Evolutionary conservation across 1,284 basidiomycete species (phyloP).

Genomic region (Cutaneotrichosporon sp.): DNA sequence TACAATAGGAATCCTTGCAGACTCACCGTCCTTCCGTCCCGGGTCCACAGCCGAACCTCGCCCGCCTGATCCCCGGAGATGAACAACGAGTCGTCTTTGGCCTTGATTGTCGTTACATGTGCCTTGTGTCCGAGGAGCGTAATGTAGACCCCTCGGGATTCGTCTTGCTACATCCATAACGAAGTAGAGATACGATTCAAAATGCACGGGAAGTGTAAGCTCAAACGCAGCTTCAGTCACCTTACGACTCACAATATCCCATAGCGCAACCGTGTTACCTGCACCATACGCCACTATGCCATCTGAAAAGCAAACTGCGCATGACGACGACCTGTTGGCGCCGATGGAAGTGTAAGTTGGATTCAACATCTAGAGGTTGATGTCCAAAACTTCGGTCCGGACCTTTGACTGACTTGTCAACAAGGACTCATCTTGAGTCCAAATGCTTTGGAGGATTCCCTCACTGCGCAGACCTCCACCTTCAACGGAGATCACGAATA

Average conservation of each 20-base stretch:
- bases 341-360: conserved; percentile 69
- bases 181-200: background rate
- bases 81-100: conserved; percentile 52
- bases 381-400: background rate
- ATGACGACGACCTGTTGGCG: conserved; percentile 66
- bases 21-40: conserved; percentile 18
- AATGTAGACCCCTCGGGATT: conserved; percentile 55
- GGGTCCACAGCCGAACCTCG: conserved; percentile 46
- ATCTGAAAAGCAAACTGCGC: conserved; percentile 55
- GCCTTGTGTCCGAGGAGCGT: conserved; percentile 71
- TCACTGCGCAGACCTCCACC: no score
- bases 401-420: background rate
- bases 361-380: conserved; percentile 1
- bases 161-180: background rate
- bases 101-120: conserved; percentile 70
- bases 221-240: background rate
- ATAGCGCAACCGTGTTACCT: conserved; percentile 68
- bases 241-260: conserved; percentile 58
- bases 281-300: conserved; percentile 72
- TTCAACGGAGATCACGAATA: no score
- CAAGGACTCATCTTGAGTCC: background rate
- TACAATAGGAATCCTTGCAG: no score
- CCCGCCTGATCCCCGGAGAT: conserved; percentile 72
- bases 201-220: no score
- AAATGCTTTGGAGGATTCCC: no score